phyloP scores from a whole-genome alignment of 441 rosid species.

The Gossypium laxum region DNA sequence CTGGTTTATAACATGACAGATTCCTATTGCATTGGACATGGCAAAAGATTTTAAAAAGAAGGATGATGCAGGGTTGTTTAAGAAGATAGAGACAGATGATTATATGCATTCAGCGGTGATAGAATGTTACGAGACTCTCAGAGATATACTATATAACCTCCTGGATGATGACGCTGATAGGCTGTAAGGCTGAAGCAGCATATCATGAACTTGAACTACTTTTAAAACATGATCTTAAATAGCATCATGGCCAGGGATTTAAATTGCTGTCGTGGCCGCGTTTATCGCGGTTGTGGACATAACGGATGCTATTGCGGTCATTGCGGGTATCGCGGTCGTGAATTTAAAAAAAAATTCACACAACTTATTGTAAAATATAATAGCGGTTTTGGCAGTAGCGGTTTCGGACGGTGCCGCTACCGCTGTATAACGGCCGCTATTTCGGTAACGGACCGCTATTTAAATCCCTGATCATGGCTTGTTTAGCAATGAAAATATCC shows the following conservation, averaged over 20 bases:
- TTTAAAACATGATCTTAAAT: background rate
- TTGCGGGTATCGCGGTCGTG: no score
- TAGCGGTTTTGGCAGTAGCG: no score
- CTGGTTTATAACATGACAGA: constrained; percentile 37
- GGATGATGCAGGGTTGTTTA: constrained; percentile 63
- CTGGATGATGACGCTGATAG: constrained; percentile 61
- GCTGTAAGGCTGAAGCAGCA: constrained; percentile 33
- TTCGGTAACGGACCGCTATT: no score
- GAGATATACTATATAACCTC: constrained; percentile 50
- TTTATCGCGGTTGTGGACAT: no score
- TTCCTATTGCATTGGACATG: constrained; percentile 95
- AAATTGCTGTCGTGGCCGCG: no score
- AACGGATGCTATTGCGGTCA: no score
- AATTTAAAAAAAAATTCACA: no score
- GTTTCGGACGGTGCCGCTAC: no score
- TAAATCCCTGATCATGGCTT: background rate
- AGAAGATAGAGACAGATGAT: constrained; percentile 58
- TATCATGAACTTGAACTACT: constrained; percentile 7
- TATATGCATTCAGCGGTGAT: constrained; percentile 71
- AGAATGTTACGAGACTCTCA: constrained; percentile 75
- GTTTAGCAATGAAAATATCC: constrained; percentile 2
- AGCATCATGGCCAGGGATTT: background rate
- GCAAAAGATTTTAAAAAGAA: constrained; percentile 84
- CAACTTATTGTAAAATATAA: no score
- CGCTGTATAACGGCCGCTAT: no score